Evolutionary conservation across 495 filamentous ascomycete genomes (phyloP).

Genomic region (Evansstolkia leycettana): DNA sequence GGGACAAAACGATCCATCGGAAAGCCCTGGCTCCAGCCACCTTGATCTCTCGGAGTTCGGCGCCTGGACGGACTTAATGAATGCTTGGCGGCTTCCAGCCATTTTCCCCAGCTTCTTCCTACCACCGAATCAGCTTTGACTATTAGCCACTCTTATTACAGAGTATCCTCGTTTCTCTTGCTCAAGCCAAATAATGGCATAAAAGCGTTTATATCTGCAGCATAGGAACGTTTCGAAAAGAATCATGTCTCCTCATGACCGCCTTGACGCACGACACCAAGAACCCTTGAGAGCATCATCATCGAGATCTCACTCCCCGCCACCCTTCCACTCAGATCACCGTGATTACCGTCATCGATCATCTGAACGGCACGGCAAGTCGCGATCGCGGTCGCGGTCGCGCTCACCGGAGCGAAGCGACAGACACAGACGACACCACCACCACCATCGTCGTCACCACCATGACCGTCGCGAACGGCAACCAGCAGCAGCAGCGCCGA

Average conservation of each 20-base stretch:
- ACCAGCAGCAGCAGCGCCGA: slow-evolving; percentile 8
- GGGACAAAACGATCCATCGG: no score
- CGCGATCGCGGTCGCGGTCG: slow-evolving; percentile 11
- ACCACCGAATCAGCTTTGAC: no score
- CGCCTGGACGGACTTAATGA: no score
- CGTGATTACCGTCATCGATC: slow-evolving; percentile 12
- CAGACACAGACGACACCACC: slow-evolving; percentile 3
- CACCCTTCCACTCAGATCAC: no score
- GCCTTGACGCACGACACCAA: neutral
- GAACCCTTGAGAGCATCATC: no score
- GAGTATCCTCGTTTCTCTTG: no score
- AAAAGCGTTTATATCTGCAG: no score
- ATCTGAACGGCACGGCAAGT: slow-evolving; percentile 5
- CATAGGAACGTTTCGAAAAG: no score
- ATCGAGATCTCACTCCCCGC: neutral
- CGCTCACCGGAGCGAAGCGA: slow-evolving; percentile 11
- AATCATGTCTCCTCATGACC: neutral
- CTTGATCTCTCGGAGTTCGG: no score
- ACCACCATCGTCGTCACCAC: slow-evolving; percentile 7
- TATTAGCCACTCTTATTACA: no score
- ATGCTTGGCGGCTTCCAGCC: slow-evolving; percentile 3
- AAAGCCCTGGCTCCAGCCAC: no score
- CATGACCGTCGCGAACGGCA: slow-evolving; percentile 16
- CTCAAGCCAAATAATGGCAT: no score
- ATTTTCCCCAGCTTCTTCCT: slow-evolving; percentile 3